A percentile compares a stretch with the other conserved stretches of the same genome.
Evolutionary conservation across 1,139 yeast species (phyloP).

Genomic region (Pichia sp.): DNA sequence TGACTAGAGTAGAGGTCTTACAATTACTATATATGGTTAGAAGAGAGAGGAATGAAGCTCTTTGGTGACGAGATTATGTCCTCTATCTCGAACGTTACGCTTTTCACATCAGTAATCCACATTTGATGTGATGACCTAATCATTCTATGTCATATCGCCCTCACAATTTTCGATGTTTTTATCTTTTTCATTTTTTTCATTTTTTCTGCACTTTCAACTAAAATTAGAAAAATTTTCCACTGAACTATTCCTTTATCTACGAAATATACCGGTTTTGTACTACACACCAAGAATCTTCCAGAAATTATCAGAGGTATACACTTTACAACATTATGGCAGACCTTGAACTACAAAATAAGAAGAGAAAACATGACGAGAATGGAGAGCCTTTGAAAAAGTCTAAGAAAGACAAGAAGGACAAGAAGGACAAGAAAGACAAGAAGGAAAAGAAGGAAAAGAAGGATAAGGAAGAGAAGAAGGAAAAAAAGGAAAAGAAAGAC

Average conservation of each 20-base stretch:
- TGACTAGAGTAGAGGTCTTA: not conserved
- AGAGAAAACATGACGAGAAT: constrained; percentile 40
- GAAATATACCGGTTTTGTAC: too few relatives aligned
- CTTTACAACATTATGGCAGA: constrained; percentile 12
- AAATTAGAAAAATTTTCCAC: too few relatives aligned
- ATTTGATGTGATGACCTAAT: too few relatives aligned
- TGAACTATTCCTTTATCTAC: too few relatives aligned
- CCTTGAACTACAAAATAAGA: constrained; percentile 34
- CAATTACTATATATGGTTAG: not conserved
- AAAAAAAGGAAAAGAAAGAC: constrained; percentile 38
- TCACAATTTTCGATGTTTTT: too few relatives aligned
- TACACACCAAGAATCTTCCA: not conserved
- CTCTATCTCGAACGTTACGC: too few relatives aligned
- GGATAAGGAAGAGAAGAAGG: constrained; percentile 39
- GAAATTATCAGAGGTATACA: not conserved
- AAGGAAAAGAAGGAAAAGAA: constrained; percentile 41
- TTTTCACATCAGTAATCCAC: too few relatives aligned
- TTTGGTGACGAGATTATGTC: too few relatives aligned
- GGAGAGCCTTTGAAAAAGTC: constrained; percentile 32
- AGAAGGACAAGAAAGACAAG: constrained; percentile 43
- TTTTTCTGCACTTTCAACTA: too few relatives aligned
- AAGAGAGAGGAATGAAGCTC: too few relatives aligned
- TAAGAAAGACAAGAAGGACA: constrained; percentile 39
- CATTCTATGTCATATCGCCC: too few relatives aligned
- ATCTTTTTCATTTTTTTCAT: not conserved